Conservation (phyloP, 129 eudicot genomes). For the Chrysanthemum makinoi region DNA sequence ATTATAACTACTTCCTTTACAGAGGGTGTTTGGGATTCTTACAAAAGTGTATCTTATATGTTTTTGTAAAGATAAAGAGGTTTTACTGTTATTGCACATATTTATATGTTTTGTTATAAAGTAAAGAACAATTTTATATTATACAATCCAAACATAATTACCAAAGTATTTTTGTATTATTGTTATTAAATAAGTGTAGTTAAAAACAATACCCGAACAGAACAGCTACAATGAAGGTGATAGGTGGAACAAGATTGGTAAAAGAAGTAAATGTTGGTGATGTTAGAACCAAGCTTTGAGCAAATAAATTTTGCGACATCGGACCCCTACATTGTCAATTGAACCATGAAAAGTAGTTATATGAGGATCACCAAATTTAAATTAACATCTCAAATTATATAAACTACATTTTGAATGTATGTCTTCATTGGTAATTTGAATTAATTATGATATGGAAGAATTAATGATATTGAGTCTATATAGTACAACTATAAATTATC, state of each 20-base stretch:
- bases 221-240: slow-evolving; percentile 41
- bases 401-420: neutral
- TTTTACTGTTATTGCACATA: no score
- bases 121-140: no score
- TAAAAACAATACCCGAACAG: slow-evolving; percentile 28
- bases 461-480: no score
- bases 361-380: neutral
- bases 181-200: neutral
- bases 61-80: no score
- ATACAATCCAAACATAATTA: neutral
- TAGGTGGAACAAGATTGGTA: slow-evolving; percentile 42
- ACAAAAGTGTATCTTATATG: no score
- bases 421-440: neutral
- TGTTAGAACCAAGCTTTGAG: slow-evolving; percentile 39
- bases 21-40: no score
- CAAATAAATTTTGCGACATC: slow-evolving; percentile 34
- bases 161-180: neutral
- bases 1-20: no score
- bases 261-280: slow-evolving; percentile 49
- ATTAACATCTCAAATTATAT: no score
- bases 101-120: no score
- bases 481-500: neutral
- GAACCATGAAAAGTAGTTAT: neutral
- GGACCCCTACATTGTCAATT: slow-evolving; percentile 27
- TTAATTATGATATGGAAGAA: neutral